Base-by-base conservation (phyloP, 805 yeast species). In the Saturnispora hagleri region DNA sequence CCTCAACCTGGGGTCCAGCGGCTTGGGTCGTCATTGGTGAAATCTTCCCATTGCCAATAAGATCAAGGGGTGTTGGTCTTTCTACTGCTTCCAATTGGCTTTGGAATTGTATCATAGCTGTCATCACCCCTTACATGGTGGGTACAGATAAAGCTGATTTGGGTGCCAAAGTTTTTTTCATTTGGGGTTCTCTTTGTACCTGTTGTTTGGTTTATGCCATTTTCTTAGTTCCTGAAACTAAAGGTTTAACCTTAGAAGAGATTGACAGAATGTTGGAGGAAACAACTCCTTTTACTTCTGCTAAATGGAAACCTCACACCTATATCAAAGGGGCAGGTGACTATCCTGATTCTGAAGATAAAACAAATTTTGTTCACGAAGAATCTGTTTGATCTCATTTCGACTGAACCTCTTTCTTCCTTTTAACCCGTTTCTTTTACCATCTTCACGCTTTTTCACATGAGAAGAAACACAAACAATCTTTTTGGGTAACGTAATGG, bases 1-100 rank as follows among this genome's bases (percentile, higher is more conserved):
- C 91, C 8, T 74, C 86, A 4, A 77, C 90, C 22, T 86, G 93
- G 90, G 90, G 90, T 65, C 89, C 91, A 40, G 79, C 77, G 52
- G 80, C 79, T 38, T 86, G 90, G 89, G 86, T 79, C 42, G 67
- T 77, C 50, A 66, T 70, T 60, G 79, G 80, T 59, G 84, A 79
- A 59, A 69, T 76, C 46, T 85, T 76, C 74, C 86, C 89, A 55
- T 77, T 85, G 48, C 78, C 84, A 63, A 79, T 82, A 54, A 78
- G 93, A 64, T 86, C 86, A 52, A 81, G 81, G 63, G 86, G 86
- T 51, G 78, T 83, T 50, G 79, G 86, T 33, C 65, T 84, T 49
- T 76, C 85, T 6, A 82, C 86, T 15, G 86, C 90, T 36, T 79
- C 89, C 47, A 86, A 86, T 71, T 86, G 91, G 91, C 64, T 82